Base-by-base conservation (phyloP, 2,329 filamentous ascomycete species). In the Epichloe scottii region DNA sequence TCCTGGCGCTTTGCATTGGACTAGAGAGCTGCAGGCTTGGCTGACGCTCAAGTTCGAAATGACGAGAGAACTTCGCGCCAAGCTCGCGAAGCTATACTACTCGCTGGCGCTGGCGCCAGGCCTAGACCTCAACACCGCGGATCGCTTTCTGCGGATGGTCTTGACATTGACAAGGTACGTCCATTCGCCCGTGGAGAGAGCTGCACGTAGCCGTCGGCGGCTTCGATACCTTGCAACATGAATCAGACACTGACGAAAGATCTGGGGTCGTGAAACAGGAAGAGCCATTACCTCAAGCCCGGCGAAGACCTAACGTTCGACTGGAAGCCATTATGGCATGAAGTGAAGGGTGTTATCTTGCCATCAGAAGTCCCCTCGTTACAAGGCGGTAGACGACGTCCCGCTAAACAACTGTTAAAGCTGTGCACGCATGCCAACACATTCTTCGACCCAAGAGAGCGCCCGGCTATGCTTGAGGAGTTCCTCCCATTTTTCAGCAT, bases 21-120 rank as follows among this genome's bases (percentile, higher is more conserved):
- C 93, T 15, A 83, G 91, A 58, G 93, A 98, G 77, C 83, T 98
- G 46, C 82, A 90, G 63, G 88, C 86, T 68, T 98, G 94, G 93
- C 76, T 98, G 58, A 87, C 85, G 50, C 81, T 98, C 68, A 98
- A 98, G 75, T 98, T 98, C 65, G 91, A 98, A 70, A 89, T 95
- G 65, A 88, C 89, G 46, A 82, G 87, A 60, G 84, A 85, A 64
- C 82, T 90, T 58, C 79, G 94, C 52, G 82, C 89, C 46, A 88
- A 81, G 67, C 79, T 98, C 33, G 87, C 93, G 33, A 87, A 85
- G 70, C 76, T 98, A 38, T 98, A 96, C 71, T 98, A 95, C 69
- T 89, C 95, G 70, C 84, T 98, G 53, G 79, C 89, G 5, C 76
- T 98, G 54, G 88, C 93, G 30, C 93, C 91, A 0, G 93, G 94